These are phyloP conservation scores for Camelina hispida DNA, from an alignment of 345 rosid species.

Conservation along the genomic window DNA sequence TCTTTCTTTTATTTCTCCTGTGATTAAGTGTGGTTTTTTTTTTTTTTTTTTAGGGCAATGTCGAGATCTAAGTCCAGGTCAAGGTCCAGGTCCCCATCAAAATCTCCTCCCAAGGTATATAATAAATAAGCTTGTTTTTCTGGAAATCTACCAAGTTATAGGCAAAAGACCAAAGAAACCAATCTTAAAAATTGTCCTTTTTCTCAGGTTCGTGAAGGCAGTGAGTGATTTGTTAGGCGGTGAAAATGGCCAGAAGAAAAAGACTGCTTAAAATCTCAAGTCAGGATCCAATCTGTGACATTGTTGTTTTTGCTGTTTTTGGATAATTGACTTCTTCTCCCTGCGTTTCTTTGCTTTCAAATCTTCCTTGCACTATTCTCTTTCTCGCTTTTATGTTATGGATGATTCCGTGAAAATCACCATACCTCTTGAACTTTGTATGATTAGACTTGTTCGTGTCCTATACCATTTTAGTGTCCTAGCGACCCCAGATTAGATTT, in stretches of 20 bases:
- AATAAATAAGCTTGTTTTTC: neutral
- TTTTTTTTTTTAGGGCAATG: constrained; percentile 30
- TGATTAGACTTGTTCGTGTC: constrained; percentile 7
- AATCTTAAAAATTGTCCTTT: neutral
- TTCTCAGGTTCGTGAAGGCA: constrained; percentile 38
- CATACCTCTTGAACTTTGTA: neutral
- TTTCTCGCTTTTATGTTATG: neutral
- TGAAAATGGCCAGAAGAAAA: constrained; percentile 16
- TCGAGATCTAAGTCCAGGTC: constrained; percentile 43
- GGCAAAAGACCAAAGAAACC: constrained; percentile 16
- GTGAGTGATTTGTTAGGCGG: constrained; percentile 23
- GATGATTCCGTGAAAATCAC: neutral
- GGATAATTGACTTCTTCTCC: neutral
- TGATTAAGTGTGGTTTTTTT: neutral
- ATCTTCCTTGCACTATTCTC: neutral
- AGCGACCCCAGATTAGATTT: neutral
- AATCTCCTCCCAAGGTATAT: constrained; percentile 62
- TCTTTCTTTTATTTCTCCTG: neutral
- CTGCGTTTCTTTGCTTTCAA: neutral
- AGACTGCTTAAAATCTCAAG: neutral
- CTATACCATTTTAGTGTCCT: neutral
- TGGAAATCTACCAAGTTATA: neutral
- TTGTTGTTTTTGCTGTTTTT: neutral
- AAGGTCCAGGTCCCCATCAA: constrained; percentile 57
- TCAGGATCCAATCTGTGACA: neutral